Percentiles rank a stretch among this genome's conserved stretches.
Conservation (phyloP, 176 grass and related monocot genomes). For the Juncus inflexus region DNA sequence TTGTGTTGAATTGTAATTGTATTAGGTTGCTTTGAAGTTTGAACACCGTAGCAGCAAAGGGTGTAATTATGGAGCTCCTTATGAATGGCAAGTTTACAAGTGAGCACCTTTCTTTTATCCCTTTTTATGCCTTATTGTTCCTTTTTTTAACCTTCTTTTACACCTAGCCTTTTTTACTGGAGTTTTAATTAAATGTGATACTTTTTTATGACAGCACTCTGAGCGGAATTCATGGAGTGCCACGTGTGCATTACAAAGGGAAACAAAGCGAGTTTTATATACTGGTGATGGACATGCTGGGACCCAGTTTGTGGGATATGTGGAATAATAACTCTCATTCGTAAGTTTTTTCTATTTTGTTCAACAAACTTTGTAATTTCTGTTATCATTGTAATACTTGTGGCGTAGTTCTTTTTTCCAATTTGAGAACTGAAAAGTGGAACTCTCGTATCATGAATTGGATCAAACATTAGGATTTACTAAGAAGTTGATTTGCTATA, state of each 20-base stretch:
- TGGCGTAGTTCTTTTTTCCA: neutral
- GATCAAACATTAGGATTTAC: too few relatives aligned
- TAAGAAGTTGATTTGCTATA: too few relatives aligned
- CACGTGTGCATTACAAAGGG: conserved; percentile 90
- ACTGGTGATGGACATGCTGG: conserved; percentile 97
- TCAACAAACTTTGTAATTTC: conserved; percentile 18
- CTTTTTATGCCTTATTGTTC: conserved; percentile 3
- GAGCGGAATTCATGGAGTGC: conserved; percentile 86
- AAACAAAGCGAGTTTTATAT: conserved; percentile 79
- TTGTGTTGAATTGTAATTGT: conserved; percentile 5
- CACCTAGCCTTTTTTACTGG: neutral
- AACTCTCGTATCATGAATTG: too few relatives aligned
- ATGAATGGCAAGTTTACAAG: conserved; percentile 97
- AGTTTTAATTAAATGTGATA: neutral
- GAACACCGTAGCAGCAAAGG: conserved; percentile 92
- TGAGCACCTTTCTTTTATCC: conserved; percentile 34
- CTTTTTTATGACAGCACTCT: conserved; percentile 58
- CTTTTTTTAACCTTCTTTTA: neutral
- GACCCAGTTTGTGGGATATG: conserved; percentile 91
- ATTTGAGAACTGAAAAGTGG: neutral
- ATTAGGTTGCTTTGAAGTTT: conserved; percentile 86
- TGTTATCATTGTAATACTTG: conserved; percentile 4
- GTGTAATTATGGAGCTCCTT: conserved; percentile 75
- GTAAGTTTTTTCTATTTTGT: conserved; percentile 36
- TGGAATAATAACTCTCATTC: conserved; percentile 93